Base-by-base conservation (phyloP, 2,329 filamentous ascomycete genomes). In the Cordyceps fumosorosea region DNA sequence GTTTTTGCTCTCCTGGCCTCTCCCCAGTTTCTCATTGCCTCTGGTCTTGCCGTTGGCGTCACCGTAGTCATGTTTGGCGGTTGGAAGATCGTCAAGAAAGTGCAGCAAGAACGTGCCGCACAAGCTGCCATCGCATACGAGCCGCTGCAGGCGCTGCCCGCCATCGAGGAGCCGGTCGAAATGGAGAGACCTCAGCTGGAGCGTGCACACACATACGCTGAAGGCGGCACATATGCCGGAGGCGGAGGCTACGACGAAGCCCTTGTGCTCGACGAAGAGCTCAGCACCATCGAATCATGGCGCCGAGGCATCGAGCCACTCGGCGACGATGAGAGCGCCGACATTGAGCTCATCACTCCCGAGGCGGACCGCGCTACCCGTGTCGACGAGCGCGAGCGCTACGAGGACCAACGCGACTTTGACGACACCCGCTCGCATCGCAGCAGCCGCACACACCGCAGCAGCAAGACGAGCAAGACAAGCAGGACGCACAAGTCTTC, bases 21-120 rank as follows among this genome's bases (percentile, higher is more conserved):
- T 62, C 95, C 95, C 0, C 91, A 99, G 71, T 99, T 99, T 72
- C 84, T 97, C 65, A 96, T 99, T 69, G 92, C 92, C 4, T 91
- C 90, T 0, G 90, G 93, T 50, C 86, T 96, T 16, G 91, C 90
- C 0, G 87, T 96, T 0, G 95, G 95, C 16, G 88, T 96, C n/a
- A 98, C 95, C 0, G 87, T 98, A 10, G 91, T 99, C 69, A 93
- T 95, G 73, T 91, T 99, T 64, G 95, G 95, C 60, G 93, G 95
- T 5, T 98, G 91, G 84, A 98, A 96, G 77, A 97, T 99, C 73
- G 87, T 99, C 76, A 96, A 97, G 81, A 88, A 87, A 68, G 90
- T 98, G 67, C 75, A 76, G 63, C 81, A 82, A 60, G 72, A 71
- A 22, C 72, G 73, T 60, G 66, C 68, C 1, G 69, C 71, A 26